A percentile compares a stretch with the other conserved stretches of the same genome.
phyloP scores from a whole-genome alignment of 2,329 filamentous ascomycete species.

The Metarhizium robertsii region DNA sequence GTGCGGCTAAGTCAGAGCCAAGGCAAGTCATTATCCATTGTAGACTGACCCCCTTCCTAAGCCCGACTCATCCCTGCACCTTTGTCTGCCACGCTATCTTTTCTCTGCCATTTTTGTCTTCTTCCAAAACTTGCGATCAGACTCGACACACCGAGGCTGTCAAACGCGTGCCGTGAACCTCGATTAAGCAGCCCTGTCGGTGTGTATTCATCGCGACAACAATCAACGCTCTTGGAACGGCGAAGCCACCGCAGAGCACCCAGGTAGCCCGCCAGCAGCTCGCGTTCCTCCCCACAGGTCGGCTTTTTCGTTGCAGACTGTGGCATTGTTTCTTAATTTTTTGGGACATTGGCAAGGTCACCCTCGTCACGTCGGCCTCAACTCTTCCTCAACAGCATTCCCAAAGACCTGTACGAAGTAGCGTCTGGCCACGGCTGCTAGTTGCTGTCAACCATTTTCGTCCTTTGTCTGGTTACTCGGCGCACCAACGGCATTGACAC shows the following conservation, averaged over 20 bases:
- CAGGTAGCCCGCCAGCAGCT: neutral
- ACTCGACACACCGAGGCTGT: neutral
- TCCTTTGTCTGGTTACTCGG: neutral
- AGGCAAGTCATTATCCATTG: neutral
- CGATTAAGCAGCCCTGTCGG: neutral
- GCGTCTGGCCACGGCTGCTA: neutral
- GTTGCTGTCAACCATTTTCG: neutral
- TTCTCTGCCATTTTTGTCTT: conserved; percentile 5
- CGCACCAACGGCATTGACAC: neutral
- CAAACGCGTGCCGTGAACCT: neutral
- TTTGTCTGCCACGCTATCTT: conserved; percentile 3
- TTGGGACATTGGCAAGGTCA: neutral
- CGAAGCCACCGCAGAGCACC: neutral
- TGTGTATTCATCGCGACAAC: neutral
- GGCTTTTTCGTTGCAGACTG: neutral
- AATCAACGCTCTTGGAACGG: too few relatives aligned
- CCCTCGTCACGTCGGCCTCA: neutral
- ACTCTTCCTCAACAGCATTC: neutral
- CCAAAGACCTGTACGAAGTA: neutral
- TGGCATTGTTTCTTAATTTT: neutral
- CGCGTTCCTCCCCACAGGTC: neutral
- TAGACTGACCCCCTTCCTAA: conserved; percentile 3
- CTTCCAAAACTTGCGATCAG: conserved; percentile 1
- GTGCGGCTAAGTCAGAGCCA: neutral
- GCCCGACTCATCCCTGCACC: conserved; percentile 6